Evolutionary conservation across 345 rosid species (phyloP).

Genomic region (Brassica carinata): DNA sequence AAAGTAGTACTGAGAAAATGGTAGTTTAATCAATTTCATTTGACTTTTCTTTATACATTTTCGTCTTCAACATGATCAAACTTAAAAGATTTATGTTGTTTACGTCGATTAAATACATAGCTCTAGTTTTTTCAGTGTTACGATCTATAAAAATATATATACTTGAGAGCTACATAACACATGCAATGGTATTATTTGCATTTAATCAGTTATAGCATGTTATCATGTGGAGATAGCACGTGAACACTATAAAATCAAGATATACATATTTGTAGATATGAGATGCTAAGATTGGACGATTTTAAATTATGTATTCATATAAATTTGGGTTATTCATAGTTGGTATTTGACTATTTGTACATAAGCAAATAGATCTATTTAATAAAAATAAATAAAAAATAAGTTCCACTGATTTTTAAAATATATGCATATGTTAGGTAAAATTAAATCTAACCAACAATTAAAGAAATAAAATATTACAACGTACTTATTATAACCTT

Average conservation of each 20-base stretch:
- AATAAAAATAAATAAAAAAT: not conserved
- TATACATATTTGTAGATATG: not conserved
- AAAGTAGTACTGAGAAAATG: no score
- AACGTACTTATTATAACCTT: not conserved
- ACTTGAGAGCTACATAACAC: not conserved
- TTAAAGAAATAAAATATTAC: not conserved
- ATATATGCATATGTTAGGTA: not conserved
- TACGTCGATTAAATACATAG: not conserved
- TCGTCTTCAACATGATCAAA: not conserved
- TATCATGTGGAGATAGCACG: not conserved
- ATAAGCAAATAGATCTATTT: not conserved
- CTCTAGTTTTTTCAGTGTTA: not conserved
- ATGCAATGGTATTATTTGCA: not conserved
- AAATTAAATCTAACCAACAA: not conserved
- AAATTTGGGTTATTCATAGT: not conserved
- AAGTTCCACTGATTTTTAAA: not conserved
- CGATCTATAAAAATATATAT: not conserved
- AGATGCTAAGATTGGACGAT: not conserved
- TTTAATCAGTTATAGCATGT: not conserved
- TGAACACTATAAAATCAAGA: not conserved
- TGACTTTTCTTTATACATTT: not conserved
- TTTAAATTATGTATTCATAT: not conserved
- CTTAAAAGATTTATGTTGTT: not conserved
- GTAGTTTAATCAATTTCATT: not conserved
- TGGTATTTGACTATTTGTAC: not conserved